Conservation (phyloP, 805 yeast genomes). For the Starmera quercuum region DNA sequence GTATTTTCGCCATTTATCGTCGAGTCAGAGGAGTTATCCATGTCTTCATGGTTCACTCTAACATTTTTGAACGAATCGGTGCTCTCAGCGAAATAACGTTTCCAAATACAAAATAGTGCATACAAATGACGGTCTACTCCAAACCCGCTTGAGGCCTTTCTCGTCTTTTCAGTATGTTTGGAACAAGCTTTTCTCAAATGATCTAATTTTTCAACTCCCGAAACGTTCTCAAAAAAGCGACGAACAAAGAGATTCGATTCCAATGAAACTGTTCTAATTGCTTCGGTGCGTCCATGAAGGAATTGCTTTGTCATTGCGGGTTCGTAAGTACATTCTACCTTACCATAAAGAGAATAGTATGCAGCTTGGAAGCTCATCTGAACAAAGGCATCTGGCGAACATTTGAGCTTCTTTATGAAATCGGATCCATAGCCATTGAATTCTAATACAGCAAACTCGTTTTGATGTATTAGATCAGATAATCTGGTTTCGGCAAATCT, state of each 20-base stretch:
- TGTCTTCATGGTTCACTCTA: constrained; percentile 12
- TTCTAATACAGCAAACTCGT: constrained; percentile 77
- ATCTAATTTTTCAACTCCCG: constrained; percentile 47
- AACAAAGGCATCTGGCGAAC: constrained; percentile 89
- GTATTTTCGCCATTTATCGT: constrained; percentile 9
- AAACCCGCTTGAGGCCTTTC: constrained; percentile 60
- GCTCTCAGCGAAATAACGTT: constrained; percentile 38
- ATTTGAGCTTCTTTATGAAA: constrained; percentile 74
- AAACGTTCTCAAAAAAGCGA: constrained; percentile 66
- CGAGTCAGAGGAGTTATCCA: constrained; percentile 8
- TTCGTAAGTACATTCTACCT: constrained; percentile 89
- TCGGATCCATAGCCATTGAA: constrained; percentile 65
- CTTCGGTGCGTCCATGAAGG: constrained; percentile 89
- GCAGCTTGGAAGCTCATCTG: constrained; percentile 94
- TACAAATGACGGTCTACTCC: constrained; percentile 93
- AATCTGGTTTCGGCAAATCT: constrained; percentile 88
- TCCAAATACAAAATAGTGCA: constrained; percentile 86
- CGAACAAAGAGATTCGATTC: constrained; percentile 79
- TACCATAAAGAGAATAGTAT: constrained; percentile 85
- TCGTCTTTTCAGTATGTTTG: constrained; percentile 62
- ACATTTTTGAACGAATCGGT: neutral
- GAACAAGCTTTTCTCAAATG: constrained; percentile 62
- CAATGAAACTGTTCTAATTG: constrained; percentile 75
- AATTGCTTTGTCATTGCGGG: constrained; percentile 93
- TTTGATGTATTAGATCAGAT: constrained; percentile 81